phyloP scores from a whole-genome alignment of 176 grass and related monocot genomes.

The Olyra latifolia region DNA sequence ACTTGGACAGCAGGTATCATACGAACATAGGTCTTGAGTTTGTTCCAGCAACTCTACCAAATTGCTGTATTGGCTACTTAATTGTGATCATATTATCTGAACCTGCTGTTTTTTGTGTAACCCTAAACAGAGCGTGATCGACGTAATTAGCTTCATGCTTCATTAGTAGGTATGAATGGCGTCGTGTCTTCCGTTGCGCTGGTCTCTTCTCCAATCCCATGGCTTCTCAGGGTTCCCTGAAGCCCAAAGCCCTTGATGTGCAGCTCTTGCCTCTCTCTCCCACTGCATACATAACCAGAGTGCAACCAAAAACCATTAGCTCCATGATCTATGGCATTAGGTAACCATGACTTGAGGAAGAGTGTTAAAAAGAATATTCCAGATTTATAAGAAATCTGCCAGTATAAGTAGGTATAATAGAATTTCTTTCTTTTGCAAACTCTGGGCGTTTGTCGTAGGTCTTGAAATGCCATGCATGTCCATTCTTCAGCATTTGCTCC shows the following conservation, averaged over 20 bases:
- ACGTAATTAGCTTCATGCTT: too few species aligned
- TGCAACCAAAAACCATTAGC: not conserved
- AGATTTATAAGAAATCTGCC: not conserved
- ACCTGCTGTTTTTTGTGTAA: too few species aligned
- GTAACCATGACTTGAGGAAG: not conserved
- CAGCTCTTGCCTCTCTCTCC: constrained; percentile 47
- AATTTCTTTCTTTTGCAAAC: too few species aligned
- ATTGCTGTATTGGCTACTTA: too few species aligned
- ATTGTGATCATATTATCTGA: too few species aligned
- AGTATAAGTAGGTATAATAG: not conserved
- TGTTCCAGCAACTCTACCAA: too few species aligned
- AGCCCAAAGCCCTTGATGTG: constrained; percentile 43
- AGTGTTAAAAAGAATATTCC: not conserved
- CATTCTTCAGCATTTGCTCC: too few species aligned
- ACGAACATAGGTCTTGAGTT: too few species aligned
- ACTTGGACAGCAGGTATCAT: too few species aligned
- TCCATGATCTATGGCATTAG: constrained; percentile 10
- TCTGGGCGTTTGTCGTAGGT: too few species aligned
- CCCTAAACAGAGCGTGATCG: too few species aligned
- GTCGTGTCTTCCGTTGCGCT: constrained; percentile 15
- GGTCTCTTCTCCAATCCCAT: constrained; percentile 62
- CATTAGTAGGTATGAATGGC: constrained; percentile 35
- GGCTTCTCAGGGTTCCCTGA: constrained; percentile 55
- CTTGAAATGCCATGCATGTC: too few species aligned
- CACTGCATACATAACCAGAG: constrained; percentile 44